Evolutionary conservation across 352 stramenopile species (phyloP).

Genomic region (Discostella stelligera): DNA sequence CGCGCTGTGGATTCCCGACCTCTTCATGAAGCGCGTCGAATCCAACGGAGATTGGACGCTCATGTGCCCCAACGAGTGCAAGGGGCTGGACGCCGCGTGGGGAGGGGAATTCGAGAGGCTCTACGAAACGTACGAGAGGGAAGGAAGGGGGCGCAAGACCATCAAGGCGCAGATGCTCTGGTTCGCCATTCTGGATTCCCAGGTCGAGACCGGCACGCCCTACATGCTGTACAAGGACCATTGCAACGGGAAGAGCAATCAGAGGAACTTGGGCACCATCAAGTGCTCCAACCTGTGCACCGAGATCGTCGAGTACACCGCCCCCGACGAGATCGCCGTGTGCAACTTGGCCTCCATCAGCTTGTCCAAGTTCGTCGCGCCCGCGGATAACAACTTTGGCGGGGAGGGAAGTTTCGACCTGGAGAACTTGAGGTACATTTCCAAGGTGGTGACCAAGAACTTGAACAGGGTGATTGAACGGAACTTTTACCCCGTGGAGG

Average conservation of each 20-base stretch:
- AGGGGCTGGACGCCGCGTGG: slow-evolving; percentile 90
- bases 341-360: slow-evolving; percentile 99
- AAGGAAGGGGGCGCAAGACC: slow-evolving; percentile 91
- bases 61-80: slow-evolving; percentile 98
- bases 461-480: slow-evolving; percentile 99
- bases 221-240: slow-evolving; percentile 99
- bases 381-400: slow-evolving; percentile 50
- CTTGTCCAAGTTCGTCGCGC: slow-evolving; percentile 92
- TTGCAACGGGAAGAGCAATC: slow-evolving; percentile 98
- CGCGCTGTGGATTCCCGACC: slow-evolving; percentile 97
- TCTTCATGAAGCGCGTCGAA: slow-evolving; percentile 99
- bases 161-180: slow-evolving; percentile 98
- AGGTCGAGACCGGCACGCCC: slow-evolving; percentile 99
- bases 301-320: slow-evolving; percentile 98
- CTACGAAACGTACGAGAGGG: slow-evolving; percentile 94
- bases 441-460: slow-evolving; percentile 96
- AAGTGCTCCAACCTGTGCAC: slow-evolving; percentile 99
- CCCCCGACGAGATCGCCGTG: slow-evolving; percentile 96
- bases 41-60: slow-evolving; percentile 94
- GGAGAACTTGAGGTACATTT: slow-evolving; percentile 91
- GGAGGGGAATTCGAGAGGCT: slow-evolving; percentile 94
- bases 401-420: slow-evolving; percentile 89
- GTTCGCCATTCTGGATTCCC: slow-evolving; percentile 97
- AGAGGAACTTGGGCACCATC: slow-evolving; percentile 99
- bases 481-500: slow-evolving; percentile 97